A percentile compares a stretch with the other conserved stretches of the same genome.
These are phyloP conservation scores for Prunus padus DNA, from an alignment of 306 rosid genomes.

Conservation along the genomic window DNA sequence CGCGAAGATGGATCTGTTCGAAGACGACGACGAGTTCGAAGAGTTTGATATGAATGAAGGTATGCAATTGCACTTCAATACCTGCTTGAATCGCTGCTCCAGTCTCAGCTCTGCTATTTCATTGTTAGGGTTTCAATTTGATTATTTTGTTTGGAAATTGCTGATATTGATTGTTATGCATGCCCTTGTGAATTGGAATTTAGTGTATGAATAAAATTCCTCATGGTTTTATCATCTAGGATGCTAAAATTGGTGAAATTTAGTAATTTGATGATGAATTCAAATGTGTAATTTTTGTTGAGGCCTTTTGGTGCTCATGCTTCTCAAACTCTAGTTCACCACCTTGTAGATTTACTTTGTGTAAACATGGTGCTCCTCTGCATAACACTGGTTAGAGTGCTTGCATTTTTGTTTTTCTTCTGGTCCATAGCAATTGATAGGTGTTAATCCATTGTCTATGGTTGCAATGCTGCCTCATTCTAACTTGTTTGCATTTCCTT, in stretches of 20 bases:
- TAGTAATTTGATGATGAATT: neutral
- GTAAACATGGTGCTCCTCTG: neutral
- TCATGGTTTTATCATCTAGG: neutral
- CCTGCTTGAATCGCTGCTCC: neutral
- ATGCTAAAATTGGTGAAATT: neutral
- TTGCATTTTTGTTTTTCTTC: neutral
- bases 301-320: neutral
- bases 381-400: neutral
- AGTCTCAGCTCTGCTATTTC: neutral
- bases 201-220: neutral
- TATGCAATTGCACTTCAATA: neutral
- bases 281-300: too few species aligned
- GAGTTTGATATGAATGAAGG: conserved; percentile 72
- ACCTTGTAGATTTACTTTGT: neutral
- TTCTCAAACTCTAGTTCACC: neutral
- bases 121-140: neutral
- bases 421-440: neutral
- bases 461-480: neutral
- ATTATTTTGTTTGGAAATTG: neutral
- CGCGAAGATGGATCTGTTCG: conserved; percentile 79
- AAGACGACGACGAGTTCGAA: conserved; percentile 82
- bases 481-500: neutral
- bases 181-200: neutral
- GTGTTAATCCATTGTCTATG: neutral
- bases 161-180: neutral